Evolutionary conservation across 148 eudicot species (phyloP).

Genomic region (Chenopodium berlandieri): DNA sequence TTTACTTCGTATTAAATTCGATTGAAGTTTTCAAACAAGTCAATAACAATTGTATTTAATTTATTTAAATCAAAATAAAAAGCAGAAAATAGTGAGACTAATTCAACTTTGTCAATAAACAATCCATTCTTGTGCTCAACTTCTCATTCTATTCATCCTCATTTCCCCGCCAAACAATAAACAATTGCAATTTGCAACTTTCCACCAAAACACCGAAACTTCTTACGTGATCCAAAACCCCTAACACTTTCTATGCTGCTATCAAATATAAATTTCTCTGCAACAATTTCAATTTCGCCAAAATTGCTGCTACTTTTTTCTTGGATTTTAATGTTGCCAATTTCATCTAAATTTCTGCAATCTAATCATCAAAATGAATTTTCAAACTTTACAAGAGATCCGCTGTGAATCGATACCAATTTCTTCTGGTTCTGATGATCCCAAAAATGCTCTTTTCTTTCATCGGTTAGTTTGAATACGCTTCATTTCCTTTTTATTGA

Average conservation of each 20-base stretch:
- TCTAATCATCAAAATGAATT: background rate
- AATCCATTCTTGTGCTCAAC: no score
- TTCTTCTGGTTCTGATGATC: background rate
- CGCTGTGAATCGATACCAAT: conserved; percentile 23
- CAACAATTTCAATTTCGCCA: conserved; percentile 9
- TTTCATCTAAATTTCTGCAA: background rate
- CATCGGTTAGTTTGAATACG: conserved; percentile 16
- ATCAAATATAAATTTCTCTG: background rate
- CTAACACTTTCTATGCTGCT: background rate
- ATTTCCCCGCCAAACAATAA: background rate
- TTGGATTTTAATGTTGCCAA: background rate
- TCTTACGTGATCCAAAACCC: background rate
- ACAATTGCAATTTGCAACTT: background rate
- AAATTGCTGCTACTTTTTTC: background rate
- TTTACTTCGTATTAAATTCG: no score
- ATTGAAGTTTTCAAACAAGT: no score
- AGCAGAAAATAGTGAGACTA: no score
- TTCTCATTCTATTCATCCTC: background rate
- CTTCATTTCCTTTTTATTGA: no score
- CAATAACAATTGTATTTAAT: no score
- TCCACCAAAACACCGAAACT: background rate
- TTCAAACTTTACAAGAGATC: background rate
- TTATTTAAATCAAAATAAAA: no score
- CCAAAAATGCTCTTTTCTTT: conserved; percentile 25
- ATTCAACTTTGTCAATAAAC: no score